These are phyloP conservation scores for Parsonsia alboflavescens DNA, from an alignment of 257 asterid species.

Conservation along the genomic window DNA sequence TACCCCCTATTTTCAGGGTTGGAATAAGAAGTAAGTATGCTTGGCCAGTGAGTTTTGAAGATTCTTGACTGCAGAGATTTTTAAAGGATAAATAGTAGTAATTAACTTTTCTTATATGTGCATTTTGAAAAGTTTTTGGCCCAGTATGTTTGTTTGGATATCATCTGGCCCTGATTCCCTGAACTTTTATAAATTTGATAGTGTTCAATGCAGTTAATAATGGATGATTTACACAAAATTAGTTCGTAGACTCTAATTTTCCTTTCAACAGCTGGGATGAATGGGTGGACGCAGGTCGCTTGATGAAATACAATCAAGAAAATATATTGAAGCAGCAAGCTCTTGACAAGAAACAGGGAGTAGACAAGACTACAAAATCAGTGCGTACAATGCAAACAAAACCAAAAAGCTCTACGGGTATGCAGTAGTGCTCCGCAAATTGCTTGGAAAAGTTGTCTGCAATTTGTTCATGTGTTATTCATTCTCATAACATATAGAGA, in stretches of 20 bases:
- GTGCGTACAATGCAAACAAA: constrained; percentile 73
- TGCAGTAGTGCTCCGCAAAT: constrained; percentile 8
- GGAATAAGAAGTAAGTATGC: constrained; percentile 92
- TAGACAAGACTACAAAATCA: constrained; percentile 59
- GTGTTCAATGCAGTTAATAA: neutral
- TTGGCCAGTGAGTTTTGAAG: constrained; percentile 16
- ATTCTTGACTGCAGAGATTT: constrained; percentile 11
- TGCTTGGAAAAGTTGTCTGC: neutral
- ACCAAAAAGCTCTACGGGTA: constrained; percentile 77
- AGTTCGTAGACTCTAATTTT: constrained; percentile 22
- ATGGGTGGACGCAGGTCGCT: constrained; percentile 83
- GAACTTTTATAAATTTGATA: neutral
- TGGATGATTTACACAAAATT: neutral
- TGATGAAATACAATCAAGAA: constrained; percentile 78
- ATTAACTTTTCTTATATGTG: neutral
- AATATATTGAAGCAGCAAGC: constrained; percentile 68
- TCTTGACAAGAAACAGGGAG: constrained; percentile 78
- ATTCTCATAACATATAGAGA: neutral
- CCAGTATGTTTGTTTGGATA: neutral
- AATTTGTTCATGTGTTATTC: neutral
- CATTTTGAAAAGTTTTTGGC: neutral
- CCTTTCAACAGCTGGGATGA: constrained; percentile 88
- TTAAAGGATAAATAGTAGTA: neutral
- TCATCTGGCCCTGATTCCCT: neutral
- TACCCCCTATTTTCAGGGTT: constrained; percentile 59